Conservation (phyloP, 192 early-diverging fungal species). For the Coemansia umbellata region DNA sequence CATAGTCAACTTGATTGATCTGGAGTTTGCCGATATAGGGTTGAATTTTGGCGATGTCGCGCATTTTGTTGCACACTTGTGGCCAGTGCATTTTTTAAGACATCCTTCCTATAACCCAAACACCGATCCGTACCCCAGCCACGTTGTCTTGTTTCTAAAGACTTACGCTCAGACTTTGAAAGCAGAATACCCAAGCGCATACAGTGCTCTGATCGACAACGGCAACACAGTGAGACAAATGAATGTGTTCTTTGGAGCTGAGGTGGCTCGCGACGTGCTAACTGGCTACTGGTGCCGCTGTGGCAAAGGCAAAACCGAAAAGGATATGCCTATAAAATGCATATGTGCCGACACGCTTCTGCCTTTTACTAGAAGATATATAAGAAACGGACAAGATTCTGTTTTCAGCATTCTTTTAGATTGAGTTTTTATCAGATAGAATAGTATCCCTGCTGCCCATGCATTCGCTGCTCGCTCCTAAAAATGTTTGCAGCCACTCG, state of each 20-base stretch:
- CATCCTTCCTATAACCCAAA: constrained; percentile 15
- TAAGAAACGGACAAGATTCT: neutral
- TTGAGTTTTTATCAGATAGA: no score
- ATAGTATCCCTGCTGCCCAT: no score
- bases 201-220: neutral
- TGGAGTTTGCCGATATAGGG: constrained; percentile 28
- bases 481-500: no score
- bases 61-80: constrained; percentile 31
- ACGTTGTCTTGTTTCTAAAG: constrained; percentile 12
- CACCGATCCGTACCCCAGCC: constrained; percentile 17
- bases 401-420: constrained; percentile 12
- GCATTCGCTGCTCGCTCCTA: no score
- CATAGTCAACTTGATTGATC: constrained; percentile 20
- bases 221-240: constrained; percentile 7
- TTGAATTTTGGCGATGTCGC: constrained; percentile 17
- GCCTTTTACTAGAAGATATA: constrained; percentile 7
- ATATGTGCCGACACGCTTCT: constrained; percentile 17
- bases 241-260: constrained; percentile 20
- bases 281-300: constrained; percentile 42
- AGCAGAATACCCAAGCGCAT: constrained; percentile 2
- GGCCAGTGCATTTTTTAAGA: constrained; percentile 20
- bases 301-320: neutral
- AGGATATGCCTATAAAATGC: constrained; percentile 13
- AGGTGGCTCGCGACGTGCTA: constrained; percentile 29
- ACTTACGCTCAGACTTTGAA: constrained; percentile 10